Conservation (phyloP, 345 rosid genomes). For the Clausena lansium region DNA sequence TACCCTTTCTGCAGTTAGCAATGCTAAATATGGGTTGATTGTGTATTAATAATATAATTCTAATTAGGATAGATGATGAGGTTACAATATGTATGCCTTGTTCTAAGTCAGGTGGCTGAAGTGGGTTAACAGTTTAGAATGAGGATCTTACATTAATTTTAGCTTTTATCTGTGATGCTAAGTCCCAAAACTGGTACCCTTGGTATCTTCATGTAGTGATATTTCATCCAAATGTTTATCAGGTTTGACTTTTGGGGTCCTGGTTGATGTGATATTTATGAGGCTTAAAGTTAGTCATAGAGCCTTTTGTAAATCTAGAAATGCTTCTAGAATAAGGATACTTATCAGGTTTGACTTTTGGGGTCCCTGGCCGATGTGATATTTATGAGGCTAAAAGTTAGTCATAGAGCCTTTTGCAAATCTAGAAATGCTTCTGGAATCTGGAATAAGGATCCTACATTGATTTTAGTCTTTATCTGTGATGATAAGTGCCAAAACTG, state of each 20-base stretch:
- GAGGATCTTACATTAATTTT: not conserved
- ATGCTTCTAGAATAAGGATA: no score
- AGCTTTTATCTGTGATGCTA: not conserved
- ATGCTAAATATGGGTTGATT: not conserved
- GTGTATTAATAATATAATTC: not conserved
- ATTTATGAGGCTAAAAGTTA: not conserved
- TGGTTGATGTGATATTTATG: not conserved
- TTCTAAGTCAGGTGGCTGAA: not conserved
- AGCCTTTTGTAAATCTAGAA: not conserved
- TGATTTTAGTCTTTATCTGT: no score
- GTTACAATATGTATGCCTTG: not conserved
- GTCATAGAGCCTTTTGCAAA: not conserved
- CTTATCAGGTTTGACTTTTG: no score
- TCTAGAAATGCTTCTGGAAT: not conserved
- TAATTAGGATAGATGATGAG: not conserved
- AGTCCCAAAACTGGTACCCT: not conserved
- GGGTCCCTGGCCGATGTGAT: not conserved
- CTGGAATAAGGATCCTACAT: no score
- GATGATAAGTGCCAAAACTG: no score
- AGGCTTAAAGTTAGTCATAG: constrained; percentile 1
- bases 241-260: not conserved
- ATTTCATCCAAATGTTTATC: not conserved
- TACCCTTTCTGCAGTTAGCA: not conserved
- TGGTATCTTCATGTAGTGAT: not conserved
- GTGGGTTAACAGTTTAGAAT: not conserved